phyloP scores from a whole-genome alignment of 1,284 basidiomycete species.

The Puccinia coronata region DNA sequence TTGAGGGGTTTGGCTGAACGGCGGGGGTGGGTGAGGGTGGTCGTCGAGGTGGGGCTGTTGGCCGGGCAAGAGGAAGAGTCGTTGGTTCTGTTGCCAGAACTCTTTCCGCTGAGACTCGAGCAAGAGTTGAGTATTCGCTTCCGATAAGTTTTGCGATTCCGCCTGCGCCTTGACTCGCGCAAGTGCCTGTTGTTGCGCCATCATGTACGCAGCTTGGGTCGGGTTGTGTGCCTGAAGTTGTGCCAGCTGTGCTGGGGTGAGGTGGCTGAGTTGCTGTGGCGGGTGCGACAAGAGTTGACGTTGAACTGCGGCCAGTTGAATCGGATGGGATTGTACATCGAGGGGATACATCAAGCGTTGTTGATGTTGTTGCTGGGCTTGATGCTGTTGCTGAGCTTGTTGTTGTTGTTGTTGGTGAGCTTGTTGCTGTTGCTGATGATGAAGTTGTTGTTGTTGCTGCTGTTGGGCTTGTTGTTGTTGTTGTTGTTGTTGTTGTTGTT shows the following conservation, averaged over 20 bases:
- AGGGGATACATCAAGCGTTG: slow-evolving; percentile 10
- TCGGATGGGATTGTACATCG: slow-evolving; percentile 16
- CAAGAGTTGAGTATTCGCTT: slow-evolving; percentile 4
- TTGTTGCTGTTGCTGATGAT: slow-evolving; percentile 13
- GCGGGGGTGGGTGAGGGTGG: not conserved
- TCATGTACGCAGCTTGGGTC: not conserved
- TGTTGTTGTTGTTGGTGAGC: slow-evolving; percentile 19
- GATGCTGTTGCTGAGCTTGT: not conserved
- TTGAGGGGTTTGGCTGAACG: slow-evolving; percentile 10
- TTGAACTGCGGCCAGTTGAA: not conserved
- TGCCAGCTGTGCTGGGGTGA: slow-evolving; percentile 2
- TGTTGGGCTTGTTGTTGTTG: slow-evolving; percentile 9
- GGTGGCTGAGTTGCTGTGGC: not conserved
- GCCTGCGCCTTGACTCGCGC: slow-evolving; percentile 11
- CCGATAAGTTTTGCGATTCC: slow-evolving; percentile 19
- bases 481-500: slow-evolving; percentile 29
- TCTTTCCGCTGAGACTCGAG: slow-evolving; percentile 6
- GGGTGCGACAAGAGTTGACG: not conserved
- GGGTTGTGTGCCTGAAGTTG: slow-evolving; percentile 29
- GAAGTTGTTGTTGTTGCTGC: slow-evolving; percentile 24
- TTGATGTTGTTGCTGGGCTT: not conserved
- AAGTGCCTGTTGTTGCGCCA: not conserved
- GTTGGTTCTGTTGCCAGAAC: slow-evolving; percentile 19
- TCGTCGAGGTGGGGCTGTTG: not conserved
- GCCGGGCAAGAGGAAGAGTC: too few species aligned